A percentile compares a stretch with the other conserved stretches of the same genome.
These are phyloP conservation scores for Elymus sibiricus DNA, from an alignment of 176 grass and related monocot species.

Conservation along the genomic window DNA sequence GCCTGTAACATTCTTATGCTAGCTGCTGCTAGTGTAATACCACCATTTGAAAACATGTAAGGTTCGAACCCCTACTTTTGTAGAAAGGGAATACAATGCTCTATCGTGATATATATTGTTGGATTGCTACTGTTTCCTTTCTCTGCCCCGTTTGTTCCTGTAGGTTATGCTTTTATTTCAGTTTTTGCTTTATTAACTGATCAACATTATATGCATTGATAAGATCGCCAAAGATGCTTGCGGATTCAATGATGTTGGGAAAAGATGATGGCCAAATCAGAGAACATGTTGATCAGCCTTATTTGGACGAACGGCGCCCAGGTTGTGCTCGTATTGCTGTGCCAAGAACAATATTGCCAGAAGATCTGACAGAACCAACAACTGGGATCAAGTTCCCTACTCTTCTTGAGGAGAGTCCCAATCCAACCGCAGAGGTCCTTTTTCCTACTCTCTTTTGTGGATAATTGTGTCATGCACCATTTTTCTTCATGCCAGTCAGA, in stretches of 20 bases:
- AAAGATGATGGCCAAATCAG: slow-evolving; percentile 26
- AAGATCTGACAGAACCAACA: slow-evolving; percentile 64
- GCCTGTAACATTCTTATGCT: slow-evolving; percentile 65
- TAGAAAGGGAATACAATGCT: not conserved
- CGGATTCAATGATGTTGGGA: slow-evolving; percentile 55
- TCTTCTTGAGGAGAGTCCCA: slow-evolving; percentile 66
- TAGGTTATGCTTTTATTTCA: slow-evolving; percentile 12
- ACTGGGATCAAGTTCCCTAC: slow-evolving; percentile 94
- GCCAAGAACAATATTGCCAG: slow-evolving; percentile 49
- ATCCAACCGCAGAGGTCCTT: slow-evolving; percentile 54
- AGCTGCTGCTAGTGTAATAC: slow-evolving; percentile 57
- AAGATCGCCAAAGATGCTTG: slow-evolving; percentile 73
- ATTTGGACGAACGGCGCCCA: slow-evolving; percentile 36
- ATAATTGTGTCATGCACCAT: not conserved
- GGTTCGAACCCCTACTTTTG: not conserved
- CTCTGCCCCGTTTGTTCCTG: not conserved
- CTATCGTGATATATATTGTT: not conserved
- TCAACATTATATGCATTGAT: slow-evolving; percentile 13
- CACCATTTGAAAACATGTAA: slow-evolving; percentile 86
- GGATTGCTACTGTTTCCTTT: not conserved
- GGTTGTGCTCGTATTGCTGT: slow-evolving; percentile 58
- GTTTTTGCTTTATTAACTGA: slow-evolving; percentile 5
- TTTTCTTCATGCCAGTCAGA: not conserved
- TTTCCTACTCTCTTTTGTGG: not conserved
- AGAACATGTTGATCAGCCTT: slow-evolving; percentile 28